Evolutionary conservation across 306 rosid species (phyloP), one percentile per base, ranked within the genome.

Genomic region (Hippophae gyantsensis): DNA sequence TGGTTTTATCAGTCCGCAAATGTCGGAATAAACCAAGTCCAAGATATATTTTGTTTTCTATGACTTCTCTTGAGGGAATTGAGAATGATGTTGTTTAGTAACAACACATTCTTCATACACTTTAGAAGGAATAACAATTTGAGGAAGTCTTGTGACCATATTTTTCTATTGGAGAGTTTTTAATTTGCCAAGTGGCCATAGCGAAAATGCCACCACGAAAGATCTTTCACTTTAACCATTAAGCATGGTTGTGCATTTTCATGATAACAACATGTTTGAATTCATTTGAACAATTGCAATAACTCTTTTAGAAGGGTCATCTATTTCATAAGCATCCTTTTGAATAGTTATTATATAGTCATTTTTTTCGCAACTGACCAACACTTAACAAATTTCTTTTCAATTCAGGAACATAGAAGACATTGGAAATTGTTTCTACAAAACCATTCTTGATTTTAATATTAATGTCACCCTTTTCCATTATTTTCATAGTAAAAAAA

Each of bases 101-200:
- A 43, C 52, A 14, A 58, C 50, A 58, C 62, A 58, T 1, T 58
- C 42, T 58, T 42, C 62, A 58, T 40, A 58, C 7, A 58, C 32
- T 58, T 13, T 0, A 42, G 7, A 7, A 1, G 6, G 12, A 58
- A 7, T 5, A 1, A 5, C 0, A 8, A 58, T 58, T 7, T 43
- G 8, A 6, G 50, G 41, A 18, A 14, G 50, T 8, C 27, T 1
- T 1, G 38, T 14, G n/a, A 58, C 50, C 41, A 58, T 18, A 18
- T 44, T 43, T 3, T 44, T 58, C 14, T 58, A 2, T 12, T n/a
- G 6, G 9, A 58, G 6, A 2, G 50, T 58, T n/a, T 58, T 9
- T 13, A 54, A 10, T 3, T 13, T 42, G 6, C 32, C 7, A 25
- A 38, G 32, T 54, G 43, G 0, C 41, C 42, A 54, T 54, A 54